A percentile compares a stretch with the other conserved stretches of the same genome.
phyloP scores from a whole-genome alignment of 768 basidiomycete genomes.

The Trametes cingulata region DNA sequence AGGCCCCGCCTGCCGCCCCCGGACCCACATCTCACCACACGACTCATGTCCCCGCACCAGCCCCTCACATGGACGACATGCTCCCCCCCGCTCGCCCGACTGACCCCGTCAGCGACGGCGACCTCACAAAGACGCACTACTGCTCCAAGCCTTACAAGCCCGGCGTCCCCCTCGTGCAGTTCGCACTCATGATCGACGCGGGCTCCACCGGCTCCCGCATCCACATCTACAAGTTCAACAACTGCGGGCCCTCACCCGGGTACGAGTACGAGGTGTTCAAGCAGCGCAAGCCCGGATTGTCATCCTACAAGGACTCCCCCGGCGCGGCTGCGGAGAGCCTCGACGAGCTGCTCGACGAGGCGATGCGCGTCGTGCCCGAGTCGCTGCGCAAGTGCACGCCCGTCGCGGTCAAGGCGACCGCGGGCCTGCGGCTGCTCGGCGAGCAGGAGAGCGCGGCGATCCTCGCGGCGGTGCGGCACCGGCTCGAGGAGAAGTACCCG shows the following conservation, averaged over 20 bases:
- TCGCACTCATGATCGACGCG: constrained; percentile 96
- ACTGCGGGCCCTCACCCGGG: constrained; percentile 70
- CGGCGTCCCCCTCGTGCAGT: constrained; percentile 70
- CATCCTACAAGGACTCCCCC: constrained; percentile 58
- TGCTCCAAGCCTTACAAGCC: constrained; percentile 61
- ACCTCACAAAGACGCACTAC: constrained; percentile 70
- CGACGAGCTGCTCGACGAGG: constrained; percentile 78
- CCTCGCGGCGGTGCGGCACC: constrained; percentile 65
- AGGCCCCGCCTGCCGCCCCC: background rate
- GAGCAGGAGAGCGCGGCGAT: constrained; percentile 65
- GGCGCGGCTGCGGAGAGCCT: constrained; percentile 75
- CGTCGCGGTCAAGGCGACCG: constrained; percentile 90
- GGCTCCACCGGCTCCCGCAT: constrained; percentile 97
- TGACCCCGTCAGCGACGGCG: constrained; percentile 72
- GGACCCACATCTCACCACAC: background rate
- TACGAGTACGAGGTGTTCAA: constrained; percentile 96
- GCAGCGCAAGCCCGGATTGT: constrained; percentile 79
- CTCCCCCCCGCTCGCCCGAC: constrained; percentile 38
- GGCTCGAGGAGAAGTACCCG: constrained; percentile 60
- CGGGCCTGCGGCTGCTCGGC: constrained; percentile 78
- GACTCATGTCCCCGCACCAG: constrained; percentile 1
- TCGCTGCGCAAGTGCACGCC: constrained; percentile 72
- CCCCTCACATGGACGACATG: constrained; percentile 21
- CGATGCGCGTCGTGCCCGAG: constrained; percentile 73
- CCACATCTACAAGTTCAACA: constrained; percentile 98